Evolutionary conservation across 495 filamentous ascomycete species (phyloP).

Genomic region (Aspergillus ellipticus): DNA sequence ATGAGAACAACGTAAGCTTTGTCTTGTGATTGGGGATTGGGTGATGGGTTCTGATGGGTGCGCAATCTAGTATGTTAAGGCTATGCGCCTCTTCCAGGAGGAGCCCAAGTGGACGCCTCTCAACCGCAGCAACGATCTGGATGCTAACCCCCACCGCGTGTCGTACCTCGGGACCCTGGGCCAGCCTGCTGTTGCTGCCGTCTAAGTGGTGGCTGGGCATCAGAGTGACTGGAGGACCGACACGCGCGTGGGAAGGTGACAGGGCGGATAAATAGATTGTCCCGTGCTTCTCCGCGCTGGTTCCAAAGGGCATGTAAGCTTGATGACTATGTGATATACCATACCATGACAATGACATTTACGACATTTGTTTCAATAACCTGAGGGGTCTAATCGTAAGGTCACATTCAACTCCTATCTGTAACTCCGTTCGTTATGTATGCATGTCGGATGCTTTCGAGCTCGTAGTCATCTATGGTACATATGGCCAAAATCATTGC

Average conservation of each 20-base stretch:
- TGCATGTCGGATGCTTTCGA: not conserved
- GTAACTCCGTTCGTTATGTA: not conserved
- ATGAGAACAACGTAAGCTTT: slow-evolving; percentile 75
- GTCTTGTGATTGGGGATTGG: not conserved
- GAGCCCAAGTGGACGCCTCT: slow-evolving; percentile 98
- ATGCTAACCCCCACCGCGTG: slow-evolving; percentile 72
- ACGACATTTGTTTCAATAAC: not conserved
- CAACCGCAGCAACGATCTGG: slow-evolving; percentile 74
- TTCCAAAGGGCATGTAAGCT: not conserved
- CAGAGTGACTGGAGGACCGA: not conserved
- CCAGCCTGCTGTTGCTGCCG: slow-evolving; percentile 25
- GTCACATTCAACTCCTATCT: not conserved
- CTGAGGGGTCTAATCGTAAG: not conserved
- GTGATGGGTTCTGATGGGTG: slow-evolving; percentile 13
- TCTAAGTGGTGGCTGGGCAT: slow-evolving; percentile 9
- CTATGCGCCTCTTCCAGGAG: slow-evolving; percentile 96
- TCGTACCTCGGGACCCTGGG: slow-evolving; percentile 58
- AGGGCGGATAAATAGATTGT: not conserved
- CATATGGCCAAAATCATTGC: slow-evolving; percentile 1
- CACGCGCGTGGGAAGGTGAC: not conserved
- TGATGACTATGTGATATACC: slow-evolving; percentile 13
- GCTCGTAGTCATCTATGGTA: slow-evolving; percentile 1
- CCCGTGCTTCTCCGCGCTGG: not conserved
- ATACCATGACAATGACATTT: slow-evolving; percentile 14
- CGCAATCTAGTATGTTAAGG: slow-evolving; percentile 74